These are phyloP conservation scores for Geranium incanum DNA, from an alignment of 441 rosid species.

Conservation along the genomic window DNA sequence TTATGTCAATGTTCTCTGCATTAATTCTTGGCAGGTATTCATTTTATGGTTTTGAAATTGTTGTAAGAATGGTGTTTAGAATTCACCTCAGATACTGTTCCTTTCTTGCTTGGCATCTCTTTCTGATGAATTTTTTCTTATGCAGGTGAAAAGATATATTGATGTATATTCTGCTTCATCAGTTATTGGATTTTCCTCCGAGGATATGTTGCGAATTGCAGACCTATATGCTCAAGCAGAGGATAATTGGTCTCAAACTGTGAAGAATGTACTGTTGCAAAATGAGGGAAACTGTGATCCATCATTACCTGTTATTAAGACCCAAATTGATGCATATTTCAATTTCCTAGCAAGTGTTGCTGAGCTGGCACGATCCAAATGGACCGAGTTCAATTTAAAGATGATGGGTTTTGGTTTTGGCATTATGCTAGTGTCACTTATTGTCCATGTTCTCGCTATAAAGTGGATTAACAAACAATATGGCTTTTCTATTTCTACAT, in stretches of 20 bases:
- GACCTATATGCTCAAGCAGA: constrained; percentile 59
- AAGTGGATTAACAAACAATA: constrained; percentile 27
- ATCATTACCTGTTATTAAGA: constrained; percentile 32
- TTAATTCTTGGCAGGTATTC: constrained; percentile 93
- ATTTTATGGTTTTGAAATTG: not conserved
- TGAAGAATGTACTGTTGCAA: constrained; percentile 27
- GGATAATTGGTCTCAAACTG: constrained; percentile 39
- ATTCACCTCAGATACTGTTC: not conserved
- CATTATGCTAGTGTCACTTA: constrained; percentile 53
- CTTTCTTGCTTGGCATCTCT: constrained; percentile 5
- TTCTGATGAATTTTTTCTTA: constrained; percentile 11
- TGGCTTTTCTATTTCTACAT: constrained; percentile 24
- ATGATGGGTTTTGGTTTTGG: constrained; percentile 75
- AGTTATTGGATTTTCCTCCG: constrained; percentile 87
- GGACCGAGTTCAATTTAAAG: constrained; percentile 86
- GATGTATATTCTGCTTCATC: constrained; percentile 86
- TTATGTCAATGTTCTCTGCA: constrained; percentile 66
- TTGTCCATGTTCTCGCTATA: constrained; percentile 40
- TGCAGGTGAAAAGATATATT: constrained; percentile 85
- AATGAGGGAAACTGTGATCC: constrained; percentile 32
- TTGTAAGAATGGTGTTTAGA: not conserved
- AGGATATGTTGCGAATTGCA: constrained; percentile 57
- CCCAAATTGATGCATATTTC: constrained; percentile 51
- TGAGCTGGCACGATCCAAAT: constrained; percentile 84
- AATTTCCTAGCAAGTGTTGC: constrained; percentile 62